phyloP scores from a whole-genome alignment of 192 early-diverging fungal species.

The Backusella westeae region DNA sequence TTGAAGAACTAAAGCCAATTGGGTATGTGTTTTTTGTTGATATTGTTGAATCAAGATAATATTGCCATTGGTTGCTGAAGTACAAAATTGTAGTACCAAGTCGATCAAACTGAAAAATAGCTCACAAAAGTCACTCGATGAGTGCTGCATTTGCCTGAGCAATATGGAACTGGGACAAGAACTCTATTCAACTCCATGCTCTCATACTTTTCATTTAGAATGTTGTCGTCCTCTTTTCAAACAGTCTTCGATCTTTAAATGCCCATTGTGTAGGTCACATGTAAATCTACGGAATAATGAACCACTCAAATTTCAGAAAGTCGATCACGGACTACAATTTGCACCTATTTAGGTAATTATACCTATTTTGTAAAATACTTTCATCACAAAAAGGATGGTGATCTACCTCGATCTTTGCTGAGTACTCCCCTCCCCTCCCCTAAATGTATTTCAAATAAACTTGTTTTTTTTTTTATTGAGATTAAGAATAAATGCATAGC shows the following conservation, averaged over 20 bases:
- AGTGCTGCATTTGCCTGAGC: not conserved
- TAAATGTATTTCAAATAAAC: not conserved
- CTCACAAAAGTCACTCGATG: not conserved
- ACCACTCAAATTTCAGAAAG: not conserved
- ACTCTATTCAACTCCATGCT: not conserved
- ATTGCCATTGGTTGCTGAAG: not conserved
- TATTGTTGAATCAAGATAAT: not conserved
- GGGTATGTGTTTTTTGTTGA: not conserved
- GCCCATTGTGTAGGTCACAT: not conserved
- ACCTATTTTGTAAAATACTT: not conserved
- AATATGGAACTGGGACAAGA: not conserved
- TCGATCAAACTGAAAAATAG: not conserved
- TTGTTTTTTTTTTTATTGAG: not conserved
- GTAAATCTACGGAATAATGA: not conserved
- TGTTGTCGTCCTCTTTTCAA: not conserved
- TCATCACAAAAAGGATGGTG: not conserved
- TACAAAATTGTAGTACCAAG: not conserved
- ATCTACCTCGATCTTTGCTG: not conserved
- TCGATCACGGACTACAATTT: not conserved
- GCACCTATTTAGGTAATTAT: not conserved
- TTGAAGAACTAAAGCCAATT: not conserved
- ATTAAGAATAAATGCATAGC: not conserved
- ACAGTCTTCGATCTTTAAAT: not conserved
- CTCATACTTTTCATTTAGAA: not conserved
- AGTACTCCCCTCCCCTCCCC: not conserved